Evolutionary conservation across 768 basidiomycete species (phyloP).

Genomic region (Suillus subluteus): DNA sequence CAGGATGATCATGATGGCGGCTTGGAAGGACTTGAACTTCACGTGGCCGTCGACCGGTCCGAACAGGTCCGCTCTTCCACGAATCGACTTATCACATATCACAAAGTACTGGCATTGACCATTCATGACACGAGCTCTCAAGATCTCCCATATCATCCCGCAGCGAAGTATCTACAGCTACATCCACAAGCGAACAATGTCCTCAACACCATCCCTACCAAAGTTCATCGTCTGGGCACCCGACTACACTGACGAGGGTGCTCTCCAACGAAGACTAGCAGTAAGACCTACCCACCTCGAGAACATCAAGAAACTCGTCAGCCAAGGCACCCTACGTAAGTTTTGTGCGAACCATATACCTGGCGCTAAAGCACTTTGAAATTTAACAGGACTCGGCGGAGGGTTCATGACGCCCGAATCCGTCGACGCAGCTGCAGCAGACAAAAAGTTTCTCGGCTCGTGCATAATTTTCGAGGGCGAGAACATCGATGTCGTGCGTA

Average conservation of each 20-base stretch:
- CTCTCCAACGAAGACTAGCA: constrained; percentile 52
- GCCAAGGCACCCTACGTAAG: constrained; percentile 55
- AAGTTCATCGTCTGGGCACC: constrained; percentile 67
- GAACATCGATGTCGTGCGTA: constrained; percentile 46
- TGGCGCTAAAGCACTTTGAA: constrained; percentile 18
- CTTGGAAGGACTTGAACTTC: not conserved
- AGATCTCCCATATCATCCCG: not conserved
- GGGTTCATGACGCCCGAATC: constrained; percentile 60
- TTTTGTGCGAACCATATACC: constrained; percentile 6
- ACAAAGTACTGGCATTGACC: not conserved
- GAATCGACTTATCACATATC: not conserved
- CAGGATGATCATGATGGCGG: not conserved
- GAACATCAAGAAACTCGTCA: constrained; percentile 38
- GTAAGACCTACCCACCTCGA: constrained; percentile 58
- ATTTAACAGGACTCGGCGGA: constrained; percentile 54
- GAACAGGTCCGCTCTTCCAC: constrained; percentile 7
- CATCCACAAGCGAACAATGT: constrained; percentile 17
- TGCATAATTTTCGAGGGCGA: constrained; percentile 57
- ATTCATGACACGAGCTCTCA: not conserved
- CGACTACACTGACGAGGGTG: constrained; percentile 61
- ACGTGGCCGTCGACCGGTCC: not conserved
- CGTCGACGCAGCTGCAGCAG: constrained; percentile 44
- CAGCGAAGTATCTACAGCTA: constrained; percentile 1
- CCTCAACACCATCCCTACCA: constrained; percentile 18
- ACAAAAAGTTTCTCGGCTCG: constrained; percentile 63